A percentile compares a stretch with the other conserved stretches of the same genome.
Evolutionary conservation across 2,329 filamentous ascomycete species (phyloP).

Genomic region (Fusarium agapanthi): DNA sequence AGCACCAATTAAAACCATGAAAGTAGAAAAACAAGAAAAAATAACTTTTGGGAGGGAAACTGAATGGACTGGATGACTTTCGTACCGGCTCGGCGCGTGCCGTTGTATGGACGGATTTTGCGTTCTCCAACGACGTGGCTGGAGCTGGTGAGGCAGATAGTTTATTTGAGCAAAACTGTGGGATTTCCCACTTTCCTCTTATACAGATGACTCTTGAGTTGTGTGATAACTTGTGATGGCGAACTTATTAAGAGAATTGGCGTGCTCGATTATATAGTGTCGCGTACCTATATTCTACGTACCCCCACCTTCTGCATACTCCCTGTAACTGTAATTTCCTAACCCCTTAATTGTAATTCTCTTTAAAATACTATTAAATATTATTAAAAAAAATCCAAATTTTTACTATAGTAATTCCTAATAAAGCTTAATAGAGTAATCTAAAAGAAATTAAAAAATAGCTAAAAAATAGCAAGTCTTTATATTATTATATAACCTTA

Average conservation of each 20-base stretch:
- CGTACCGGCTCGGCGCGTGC: conserved; percentile 35
- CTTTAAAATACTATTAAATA: too few relatives aligned
- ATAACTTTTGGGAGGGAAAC: conserved; percentile 37
- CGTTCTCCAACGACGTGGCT: conserved; percentile 10
- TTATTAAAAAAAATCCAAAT: too few relatives aligned
- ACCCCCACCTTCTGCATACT: too few relatives aligned
- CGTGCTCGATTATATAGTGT: neutral
- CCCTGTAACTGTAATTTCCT: too few relatives aligned
- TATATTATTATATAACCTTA: too few relatives aligned
- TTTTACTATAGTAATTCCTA: too few relatives aligned
- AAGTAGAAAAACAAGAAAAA: conserved; percentile 42
- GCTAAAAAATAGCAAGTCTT: too few relatives aligned
- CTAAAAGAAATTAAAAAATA: too few relatives aligned
- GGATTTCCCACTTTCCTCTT: conserved; percentile 35
- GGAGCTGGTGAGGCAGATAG: conserved; percentile 39
- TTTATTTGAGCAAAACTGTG: conserved; percentile 40
- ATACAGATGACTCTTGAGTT: neutral
- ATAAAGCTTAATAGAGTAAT: too few relatives aligned
- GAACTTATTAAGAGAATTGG: neutral
- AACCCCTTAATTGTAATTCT: too few relatives aligned
- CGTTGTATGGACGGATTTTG: conserved; percentile 8
- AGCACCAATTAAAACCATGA: conserved; percentile 28
- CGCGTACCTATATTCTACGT: too few relatives aligned
- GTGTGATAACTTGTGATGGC: neutral
- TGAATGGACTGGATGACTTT: conserved; percentile 37